Percentiles rank a stretch among this genome's conserved stretches.
Evolutionary conservation across 371 early-diverging fungal genomes (phyloP).

Genomic region (Mucor sp.): DNA sequence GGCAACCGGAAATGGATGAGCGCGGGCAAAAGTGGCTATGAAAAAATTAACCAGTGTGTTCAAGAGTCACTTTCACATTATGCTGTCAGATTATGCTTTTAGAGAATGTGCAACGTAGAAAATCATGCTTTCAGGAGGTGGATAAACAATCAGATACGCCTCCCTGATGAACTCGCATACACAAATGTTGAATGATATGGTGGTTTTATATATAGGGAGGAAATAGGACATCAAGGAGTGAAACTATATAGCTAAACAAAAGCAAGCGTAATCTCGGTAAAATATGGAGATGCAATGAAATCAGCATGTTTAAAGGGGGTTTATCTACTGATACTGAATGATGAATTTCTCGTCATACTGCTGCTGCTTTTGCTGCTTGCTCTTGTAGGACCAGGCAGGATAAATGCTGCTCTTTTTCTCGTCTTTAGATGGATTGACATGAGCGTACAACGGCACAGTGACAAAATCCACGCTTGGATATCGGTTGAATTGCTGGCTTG

Average conservation of each 20-base stretch:
- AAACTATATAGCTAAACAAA: background rate
- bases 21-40: background rate
- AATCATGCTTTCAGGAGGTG: background rate
- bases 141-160: background rate
- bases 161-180: background rate
- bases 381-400: background rate
- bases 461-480: slow-evolving; percentile 32
- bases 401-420: background rate
- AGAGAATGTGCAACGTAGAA: background rate
- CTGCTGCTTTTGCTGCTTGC: background rate
- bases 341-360: slow-evolving; percentile 26
- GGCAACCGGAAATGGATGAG: background rate
- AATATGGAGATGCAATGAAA: background rate
- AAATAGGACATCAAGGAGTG: background rate
- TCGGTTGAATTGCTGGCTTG: slow-evolving; percentile 26
- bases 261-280: background rate
- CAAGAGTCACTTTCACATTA: background rate
- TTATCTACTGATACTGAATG: slow-evolving; percentile 2
- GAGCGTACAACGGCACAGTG: slow-evolving; percentile 28
- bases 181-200: background rate
- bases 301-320: background rate
- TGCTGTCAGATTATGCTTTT: background rate
- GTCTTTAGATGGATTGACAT: slow-evolving; percentile 5
- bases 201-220: background rate
- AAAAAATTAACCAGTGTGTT: background rate